Percentiles rank a stretch among this genome's conserved stretches.
Evolutionary conservation across 768 basidiomycete species (phyloP).

Genomic region (Rickenella mellea): DNA sequence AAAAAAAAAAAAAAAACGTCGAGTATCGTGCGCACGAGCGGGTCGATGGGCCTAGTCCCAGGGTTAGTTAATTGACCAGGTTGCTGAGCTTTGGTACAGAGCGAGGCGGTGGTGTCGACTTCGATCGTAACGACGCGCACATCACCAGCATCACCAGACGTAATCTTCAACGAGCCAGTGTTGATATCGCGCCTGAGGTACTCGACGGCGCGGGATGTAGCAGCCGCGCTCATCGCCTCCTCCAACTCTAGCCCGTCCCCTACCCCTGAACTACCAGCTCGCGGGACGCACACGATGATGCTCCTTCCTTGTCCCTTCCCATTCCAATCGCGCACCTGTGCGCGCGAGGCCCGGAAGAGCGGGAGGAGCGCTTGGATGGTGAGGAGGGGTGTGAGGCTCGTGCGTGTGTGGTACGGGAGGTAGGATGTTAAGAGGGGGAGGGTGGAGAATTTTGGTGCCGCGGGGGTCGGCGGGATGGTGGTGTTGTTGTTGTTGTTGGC

Average conservation of each 20-base stretch:
- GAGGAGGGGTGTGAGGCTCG: conserved; percentile 70
- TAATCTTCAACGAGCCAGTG: conserved; percentile 48
- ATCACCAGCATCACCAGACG: conserved; percentile 45
- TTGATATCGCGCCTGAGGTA: conserved; percentile 73
- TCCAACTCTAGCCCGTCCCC: conserved; percentile 62
- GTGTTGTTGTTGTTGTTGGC: too few relatives aligned
- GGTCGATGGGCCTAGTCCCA: too few relatives aligned
- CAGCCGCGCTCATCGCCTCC: conserved; percentile 68
- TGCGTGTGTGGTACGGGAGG: conserved; percentile 60
- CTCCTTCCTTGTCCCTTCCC: conserved; percentile 32
- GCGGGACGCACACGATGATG: conserved; percentile 68
- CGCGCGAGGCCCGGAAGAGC: conserved; percentile 59
- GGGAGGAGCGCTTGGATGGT: conserved; percentile 71
- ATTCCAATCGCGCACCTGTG: conserved; percentile 39
- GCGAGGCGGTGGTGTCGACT: conserved; percentile 53
- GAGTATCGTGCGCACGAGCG: too few relatives aligned
- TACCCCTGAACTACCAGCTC: conserved; percentile 60
- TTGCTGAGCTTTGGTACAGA: too few relatives aligned
- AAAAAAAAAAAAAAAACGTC: too few relatives aligned
- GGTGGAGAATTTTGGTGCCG: conserved; percentile 68
- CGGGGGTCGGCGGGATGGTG: conserved; percentile 27
- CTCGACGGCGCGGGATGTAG: conserved; percentile 61
- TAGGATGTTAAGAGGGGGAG: conserved; percentile 54
- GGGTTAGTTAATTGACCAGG: too few relatives aligned
- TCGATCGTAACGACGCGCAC: conserved; percentile 66